Base-by-base conservation (phyloP, 2,329 filamentous ascomycete genomes). In the Stylonectria norvegica region DNA sequence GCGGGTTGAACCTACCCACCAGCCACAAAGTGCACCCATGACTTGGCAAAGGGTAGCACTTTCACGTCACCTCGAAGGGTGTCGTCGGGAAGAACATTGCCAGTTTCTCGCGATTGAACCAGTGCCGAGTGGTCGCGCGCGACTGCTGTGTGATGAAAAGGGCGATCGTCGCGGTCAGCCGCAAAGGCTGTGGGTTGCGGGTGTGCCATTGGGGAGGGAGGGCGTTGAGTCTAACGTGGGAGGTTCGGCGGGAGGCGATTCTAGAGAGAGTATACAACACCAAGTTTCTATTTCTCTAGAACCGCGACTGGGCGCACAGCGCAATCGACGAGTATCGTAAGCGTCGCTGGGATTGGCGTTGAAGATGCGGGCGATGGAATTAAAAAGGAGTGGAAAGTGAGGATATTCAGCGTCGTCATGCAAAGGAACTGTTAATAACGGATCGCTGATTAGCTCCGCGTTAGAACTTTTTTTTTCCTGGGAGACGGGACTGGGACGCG, bases 21-120 rank as follows among this genome's bases (percentile, higher is more conserved):
- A 39, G 90, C 90, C 43, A 95, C 78, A 58, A 96, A 84, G 71
- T 95, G 89, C 47, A 89, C 86, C 86, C 89, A 95, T 64, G 89
- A 89, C 65, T 89, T 90, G 14, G 82, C 73, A 56, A 78, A 77
- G 2, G 76, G 75, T 25, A 71, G 64, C 12, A 63, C 60, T 48
- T 71, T 68, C 38, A 61, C 51, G 38, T 62, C 53, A 14, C 53
- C 53, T 20, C 60, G 48, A 14, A 61, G 58, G 14, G 53, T 49
- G 38, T 68, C 69, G 37, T 71, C 66, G 2, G 77, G 73, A 3
- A 74, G 57, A 4, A 73, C 64, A 41, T 78, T 76, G 23, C 80
- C 81, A 11, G 74, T 76, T 57, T 85, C 81, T 31, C 80, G 70
- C 34, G 81, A 83, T 52, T 81, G 76, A 4, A 75, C 61, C 33